Evolutionary conservation across 2,329 filamentous ascomycete genomes (phyloP).

Genomic region (Claviceps spartinae): DNA sequence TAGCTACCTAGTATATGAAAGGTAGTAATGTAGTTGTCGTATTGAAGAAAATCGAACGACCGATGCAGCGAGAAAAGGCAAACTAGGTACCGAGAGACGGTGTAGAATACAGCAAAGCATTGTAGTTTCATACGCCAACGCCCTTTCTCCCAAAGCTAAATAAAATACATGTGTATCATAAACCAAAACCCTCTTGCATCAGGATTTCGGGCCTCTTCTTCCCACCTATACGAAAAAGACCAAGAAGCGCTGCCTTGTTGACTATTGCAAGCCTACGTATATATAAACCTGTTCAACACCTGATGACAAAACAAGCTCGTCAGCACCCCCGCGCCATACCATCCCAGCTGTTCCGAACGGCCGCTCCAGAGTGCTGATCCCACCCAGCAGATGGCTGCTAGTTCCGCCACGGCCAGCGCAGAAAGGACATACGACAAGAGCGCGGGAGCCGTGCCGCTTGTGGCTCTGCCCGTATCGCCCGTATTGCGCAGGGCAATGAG

Average conservation of each 20-base stretch:
- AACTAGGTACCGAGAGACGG: too few relatives aligned
- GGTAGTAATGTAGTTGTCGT: too few relatives aligned
- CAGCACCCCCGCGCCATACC: slow-evolving; percentile 17
- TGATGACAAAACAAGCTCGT: slow-evolving; percentile 20
- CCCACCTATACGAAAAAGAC: background rate
- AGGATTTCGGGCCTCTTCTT: too few relatives aligned
- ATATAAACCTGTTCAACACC: slow-evolving; percentile 1
- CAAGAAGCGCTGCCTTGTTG: too few relatives aligned
- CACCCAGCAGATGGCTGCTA: slow-evolving; percentile 21
- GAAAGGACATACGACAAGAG: slow-evolving; percentile 12
- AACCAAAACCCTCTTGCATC: too few relatives aligned
- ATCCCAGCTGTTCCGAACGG: slow-evolving; percentile 9
- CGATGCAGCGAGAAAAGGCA: too few relatives aligned
- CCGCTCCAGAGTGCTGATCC: slow-evolving; percentile 18
- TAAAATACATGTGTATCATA: too few relatives aligned
- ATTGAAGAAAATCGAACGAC: too few relatives aligned
- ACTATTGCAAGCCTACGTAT: background rate
- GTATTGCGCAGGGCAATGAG: slow-evolving; percentile 17
- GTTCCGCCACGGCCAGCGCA: slow-evolving; percentile 17
- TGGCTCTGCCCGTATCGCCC: slow-evolving; percentile 13
- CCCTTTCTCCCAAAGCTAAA: too few relatives aligned
- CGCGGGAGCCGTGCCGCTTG: slow-evolving; percentile 8
- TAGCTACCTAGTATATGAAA: too few relatives aligned
- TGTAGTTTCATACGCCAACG: too few relatives aligned
- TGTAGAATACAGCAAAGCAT: too few relatives aligned